phyloP scores from a whole-genome alignment of 768 basidiomycete genomes.

The Boletus sp. region DNA sequence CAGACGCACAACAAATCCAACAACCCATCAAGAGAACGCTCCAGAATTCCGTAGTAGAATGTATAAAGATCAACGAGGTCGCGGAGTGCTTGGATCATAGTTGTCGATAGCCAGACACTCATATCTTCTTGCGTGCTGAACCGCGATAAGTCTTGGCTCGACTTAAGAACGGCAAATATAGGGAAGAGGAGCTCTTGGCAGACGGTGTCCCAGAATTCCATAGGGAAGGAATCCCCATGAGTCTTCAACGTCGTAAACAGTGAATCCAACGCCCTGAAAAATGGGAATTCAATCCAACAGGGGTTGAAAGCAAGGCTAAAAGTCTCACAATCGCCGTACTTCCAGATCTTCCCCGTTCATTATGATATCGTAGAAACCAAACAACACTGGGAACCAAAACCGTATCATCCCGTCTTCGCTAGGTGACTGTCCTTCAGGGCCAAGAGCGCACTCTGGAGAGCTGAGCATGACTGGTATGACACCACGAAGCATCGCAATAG shows the following conservation, averaged over 20 bases:
- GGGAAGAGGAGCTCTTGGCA: slow-evolving; percentile 97
- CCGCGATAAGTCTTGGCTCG: slow-evolving; percentile 86
- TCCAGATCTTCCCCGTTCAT: slow-evolving; percentile 99
- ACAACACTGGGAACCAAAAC: slow-evolving; percentile 95
- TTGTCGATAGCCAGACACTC: slow-evolving; percentile 99
- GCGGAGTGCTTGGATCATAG: slow-evolving; percentile 96
- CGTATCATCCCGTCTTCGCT: slow-evolving; percentile 89
- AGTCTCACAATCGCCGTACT: slow-evolving; percentile 87
- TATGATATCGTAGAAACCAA: slow-evolving; percentile 99
- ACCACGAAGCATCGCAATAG: slow-evolving; percentile 94
- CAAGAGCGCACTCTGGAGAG: slow-evolving; percentile 64
- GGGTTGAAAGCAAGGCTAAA: neutral
- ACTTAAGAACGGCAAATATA: slow-evolving; percentile 94
- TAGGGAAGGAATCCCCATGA: slow-evolving; percentile 79
- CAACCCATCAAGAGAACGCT: slow-evolving; percentile 89
- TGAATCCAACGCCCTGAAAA: slow-evolving; percentile 86
- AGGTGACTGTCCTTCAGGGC: slow-evolving; percentile 33
- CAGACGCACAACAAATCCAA: slow-evolving; percentile 92
- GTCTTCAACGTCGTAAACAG: slow-evolving; percentile 91
- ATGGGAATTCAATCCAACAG: slow-evolving; percentile 4
- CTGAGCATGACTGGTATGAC: slow-evolving; percentile 90
- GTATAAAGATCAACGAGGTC: slow-evolving; percentile 96
- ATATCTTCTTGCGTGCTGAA: slow-evolving; percentile 98
- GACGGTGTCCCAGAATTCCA: slow-evolving; percentile 97
- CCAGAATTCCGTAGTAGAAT: slow-evolving; percentile 88